Evolutionary conservation across 345 rosid species (phyloP), one percentile per base, ranked within the genome.

Genomic region (Sonneratia caseolaris): DNA sequence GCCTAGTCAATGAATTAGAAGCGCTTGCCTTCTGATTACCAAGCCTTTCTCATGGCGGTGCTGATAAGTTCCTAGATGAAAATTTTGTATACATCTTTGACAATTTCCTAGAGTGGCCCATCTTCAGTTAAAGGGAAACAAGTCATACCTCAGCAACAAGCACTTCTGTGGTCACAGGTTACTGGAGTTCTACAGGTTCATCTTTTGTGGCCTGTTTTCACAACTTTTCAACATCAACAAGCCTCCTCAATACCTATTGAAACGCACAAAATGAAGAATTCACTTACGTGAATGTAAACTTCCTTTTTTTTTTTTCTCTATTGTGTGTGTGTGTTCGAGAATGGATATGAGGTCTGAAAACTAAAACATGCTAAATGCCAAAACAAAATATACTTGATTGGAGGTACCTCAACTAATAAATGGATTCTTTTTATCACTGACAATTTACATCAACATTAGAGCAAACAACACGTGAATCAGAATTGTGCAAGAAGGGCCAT

Each of bases 121-220:
- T 62, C 48, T 37, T 59, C 14, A 14, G 69, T 37, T 14, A 49
- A 24, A 24, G 32, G 36, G 24, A 18, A 48, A 9, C 1, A 15
- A 56, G 40, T 14, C 69, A 72, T 84, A 90, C 99, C 96, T 90
- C 96, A 62, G 89, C 78, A 59, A 88, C 82, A 61, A 95, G 79
- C 75, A 83, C 88, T 38, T 95, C 99, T 73, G 83, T 86, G 21
- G 96, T 81, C 70, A 95, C 88, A 56, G 96, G 89, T 16, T 84
- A 57, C 70, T 71, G 86, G 76, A 90, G 80, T 82, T 84, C 96
- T 7, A 88, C 81, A 36, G 92, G 92, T 18, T 86, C 97, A 16
- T 88, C 97, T 76, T 92, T 90, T 15, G 92, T 78, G 21, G 84
- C 86, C 53, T 90, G 96, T 11, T 84, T 78, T 37, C 83, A 84